Evolutionary conservation across 2,329 filamentous ascomycete species (phyloP), one percentile per base, ranked within the genome.

Genomic region (Ceratocystiopsis brevicomis): DNA sequence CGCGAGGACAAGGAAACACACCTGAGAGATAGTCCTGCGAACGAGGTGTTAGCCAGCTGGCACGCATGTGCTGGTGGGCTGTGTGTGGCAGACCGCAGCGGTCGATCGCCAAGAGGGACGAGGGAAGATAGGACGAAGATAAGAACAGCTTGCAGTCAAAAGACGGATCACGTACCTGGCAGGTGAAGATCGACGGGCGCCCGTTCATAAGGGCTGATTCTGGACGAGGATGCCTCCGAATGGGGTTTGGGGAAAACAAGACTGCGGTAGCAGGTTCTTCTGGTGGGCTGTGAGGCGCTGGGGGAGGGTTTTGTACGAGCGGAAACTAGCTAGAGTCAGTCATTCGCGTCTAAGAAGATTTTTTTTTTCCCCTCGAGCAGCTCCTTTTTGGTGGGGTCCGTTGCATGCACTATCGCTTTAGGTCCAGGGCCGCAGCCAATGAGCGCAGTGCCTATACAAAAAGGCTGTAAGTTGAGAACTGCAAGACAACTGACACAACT

Each of bases 131-230:
- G 13, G 13, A 32, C 14, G 40, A 21, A 32, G 19, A 13, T 21
- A 10, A 37, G 13, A 35, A 12, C 6, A 38, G 21, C 32, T 18
- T 15, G 16, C n/a, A 4, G 18, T 16, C 14, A n/a, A 36, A 6
- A 41, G 42, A 21, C 17, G 18, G 36, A 38, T 15, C 32, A 62
- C 69, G 49, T 78, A 84, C 81, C 76, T 87, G 81, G 66, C 81
- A 87, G 67, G 81, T 87, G 70, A 85, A 87, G 63, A 79, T 73
- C 64, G 81, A 84, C 66, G 73, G 71, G 73, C 78, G 78, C 70
- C 79, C 79, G 79, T 78, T 81, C 81, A 86, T 86, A 80, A 78
- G 78, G 71, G 76, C 79, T 44, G 69, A 69, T 63, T 69, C 62
- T 54, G 56, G 46, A 52, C 53, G 52, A 53, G 6, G 51, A 51